These are phyloP conservation scores for Pseudotulostoma volvatum DNA, from an alignment of 495 filamentous ascomycete species.

Conservation along the genomic window DNA sequence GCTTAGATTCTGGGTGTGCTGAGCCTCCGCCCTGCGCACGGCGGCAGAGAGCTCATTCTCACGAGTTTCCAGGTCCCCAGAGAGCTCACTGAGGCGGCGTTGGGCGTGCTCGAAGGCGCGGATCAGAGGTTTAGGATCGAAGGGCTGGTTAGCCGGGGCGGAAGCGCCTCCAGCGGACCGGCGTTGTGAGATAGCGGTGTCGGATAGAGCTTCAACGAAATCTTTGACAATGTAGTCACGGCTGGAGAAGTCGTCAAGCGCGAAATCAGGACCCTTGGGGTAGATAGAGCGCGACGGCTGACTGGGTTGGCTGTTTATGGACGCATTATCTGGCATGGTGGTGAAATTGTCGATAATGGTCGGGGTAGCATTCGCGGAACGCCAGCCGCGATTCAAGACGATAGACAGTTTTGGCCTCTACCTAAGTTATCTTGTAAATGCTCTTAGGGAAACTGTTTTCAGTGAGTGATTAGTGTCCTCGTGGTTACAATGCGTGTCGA, in stretches of 20 bases:
- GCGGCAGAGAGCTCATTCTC: constrained; percentile 84
- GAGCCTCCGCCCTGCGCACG: constrained; percentile 78
- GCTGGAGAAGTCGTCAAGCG: constrained; percentile 70
- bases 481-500: not conserved
- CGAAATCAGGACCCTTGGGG: constrained; percentile 64
- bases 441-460: not conserved
- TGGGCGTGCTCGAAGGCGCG: constrained; percentile 86
- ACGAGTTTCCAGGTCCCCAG: constrained; percentile 65
- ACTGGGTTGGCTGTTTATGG: constrained; percentile 17
- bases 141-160: constrained; percentile 50
- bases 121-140: constrained; percentile 95
- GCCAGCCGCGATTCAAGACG: not conserved
- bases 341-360: constrained; percentile 2
- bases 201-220: constrained; percentile 86
- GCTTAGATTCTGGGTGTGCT: constrained; percentile 78
- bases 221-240: constrained; percentile 94
- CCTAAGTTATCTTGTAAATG: not conserved
- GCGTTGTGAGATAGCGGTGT: constrained; percentile 62
- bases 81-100: constrained; percentile 58
- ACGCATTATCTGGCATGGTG: constrained; percentile 26
- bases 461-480: not conserved
- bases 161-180: constrained; percentile 36
- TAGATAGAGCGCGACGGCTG: constrained; percentile 45
- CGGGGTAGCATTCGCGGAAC: not conserved
- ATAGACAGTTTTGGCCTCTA: not conserved